Evolutionary conservation across 768 basidiomycete genomes (phyloP).

Genomic region (Hygrocybe coccinea): DNA sequence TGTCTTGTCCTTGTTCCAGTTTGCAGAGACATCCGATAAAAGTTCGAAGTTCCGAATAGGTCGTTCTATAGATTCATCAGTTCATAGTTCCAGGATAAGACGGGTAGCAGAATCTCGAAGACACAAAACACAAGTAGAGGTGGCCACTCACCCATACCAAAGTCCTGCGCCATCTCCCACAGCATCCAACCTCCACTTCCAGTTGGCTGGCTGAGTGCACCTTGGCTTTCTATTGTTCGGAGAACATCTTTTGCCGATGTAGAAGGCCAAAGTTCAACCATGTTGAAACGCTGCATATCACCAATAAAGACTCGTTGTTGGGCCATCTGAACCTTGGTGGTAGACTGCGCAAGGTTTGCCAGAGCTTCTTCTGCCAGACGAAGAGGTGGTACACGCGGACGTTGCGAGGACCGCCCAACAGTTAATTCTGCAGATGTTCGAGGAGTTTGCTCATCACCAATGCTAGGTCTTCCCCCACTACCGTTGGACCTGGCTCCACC

Average conservation of each 20-base stretch:
- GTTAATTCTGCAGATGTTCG: conserved; percentile 23
- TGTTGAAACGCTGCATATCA: conserved; percentile 69
- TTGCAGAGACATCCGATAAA: conserved; percentile 69
- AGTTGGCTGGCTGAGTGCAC: conserved; percentile 55
- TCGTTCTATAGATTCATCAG: conserved; percentile 55
- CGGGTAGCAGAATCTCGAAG: conserved; percentile 3
- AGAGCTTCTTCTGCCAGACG: conserved; percentile 32
- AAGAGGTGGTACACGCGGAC: conserved; percentile 37
- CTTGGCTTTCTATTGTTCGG: conserved; percentile 57
- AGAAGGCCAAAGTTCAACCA: conserved; percentile 60
- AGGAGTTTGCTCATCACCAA: background rate
- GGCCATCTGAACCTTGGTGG: conserved; percentile 29
- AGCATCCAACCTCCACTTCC: conserved; percentile 80
- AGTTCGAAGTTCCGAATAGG: conserved; percentile 85
- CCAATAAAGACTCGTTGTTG: conserved; percentile 77
- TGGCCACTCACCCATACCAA: conserved; percentile 77
- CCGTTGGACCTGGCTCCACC: background rate
- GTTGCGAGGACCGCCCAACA: conserved; percentile 19
- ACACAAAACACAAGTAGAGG: background rate
- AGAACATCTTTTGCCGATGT: conserved; percentile 76
- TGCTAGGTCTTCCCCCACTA: background rate
- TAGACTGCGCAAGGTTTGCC: conserved; percentile 25
- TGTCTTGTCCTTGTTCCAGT: conserved; percentile 83
- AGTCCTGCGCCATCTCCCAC: conserved; percentile 84
- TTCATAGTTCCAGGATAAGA: conserved; percentile 8